A percentile compares a stretch with the other conserved stretches of the same genome.
These are phyloP conservation scores for Cryptococcus sp. DNA, from an alignment of 1,284 basidiomycete species.

Conservation along the genomic window DNA sequence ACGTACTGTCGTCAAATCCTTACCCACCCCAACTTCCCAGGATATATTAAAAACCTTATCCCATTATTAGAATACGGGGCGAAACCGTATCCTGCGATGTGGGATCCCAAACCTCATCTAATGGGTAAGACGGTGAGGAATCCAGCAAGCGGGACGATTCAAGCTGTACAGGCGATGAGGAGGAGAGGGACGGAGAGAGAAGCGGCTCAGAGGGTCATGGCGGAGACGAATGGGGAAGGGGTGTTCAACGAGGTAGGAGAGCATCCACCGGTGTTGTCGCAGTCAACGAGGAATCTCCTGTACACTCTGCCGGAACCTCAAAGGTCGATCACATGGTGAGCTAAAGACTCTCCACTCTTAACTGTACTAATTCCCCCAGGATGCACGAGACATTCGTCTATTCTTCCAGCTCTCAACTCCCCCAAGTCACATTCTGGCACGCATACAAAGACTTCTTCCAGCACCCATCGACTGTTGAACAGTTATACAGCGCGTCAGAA, in stretches of 20 bases:
- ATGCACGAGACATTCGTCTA: conserved; percentile 46
- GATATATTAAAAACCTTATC: conserved; percentile 30
- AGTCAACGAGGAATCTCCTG: conserved; percentile 23
- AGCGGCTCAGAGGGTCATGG: conserved; percentile 26
- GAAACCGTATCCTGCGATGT: conserved; percentile 8
- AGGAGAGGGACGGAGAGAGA: conserved; percentile 28
- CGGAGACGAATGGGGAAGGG: conserved; percentile 20
- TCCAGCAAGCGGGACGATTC: conserved; percentile 24
- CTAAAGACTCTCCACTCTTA: neutral
- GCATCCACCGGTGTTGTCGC: conserved; percentile 21
- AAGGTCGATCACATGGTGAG: conserved; percentile 40
- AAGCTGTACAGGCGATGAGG: conserved; percentile 22
- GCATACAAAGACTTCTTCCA: conserved; percentile 45
- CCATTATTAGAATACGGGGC: conserved; percentile 25
- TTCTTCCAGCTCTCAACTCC: conserved; percentile 35
- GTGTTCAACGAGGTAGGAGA: conserved; percentile 23
- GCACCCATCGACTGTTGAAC: conserved; percentile 27
- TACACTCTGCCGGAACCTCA: conserved; percentile 36
- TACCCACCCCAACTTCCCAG: conserved; percentile 16
- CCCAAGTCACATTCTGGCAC: conserved; percentile 46
- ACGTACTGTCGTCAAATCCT: conserved; percentile 27
- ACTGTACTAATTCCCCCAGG: conserved; percentile 20
- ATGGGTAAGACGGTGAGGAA: conserved; percentile 25
- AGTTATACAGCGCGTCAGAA: conserved; percentile 40
- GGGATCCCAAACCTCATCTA: conserved; percentile 12